Conservation (phyloP, 2,329 filamentous ascomycete genomes). For the Diaporthe sp. region DNA sequence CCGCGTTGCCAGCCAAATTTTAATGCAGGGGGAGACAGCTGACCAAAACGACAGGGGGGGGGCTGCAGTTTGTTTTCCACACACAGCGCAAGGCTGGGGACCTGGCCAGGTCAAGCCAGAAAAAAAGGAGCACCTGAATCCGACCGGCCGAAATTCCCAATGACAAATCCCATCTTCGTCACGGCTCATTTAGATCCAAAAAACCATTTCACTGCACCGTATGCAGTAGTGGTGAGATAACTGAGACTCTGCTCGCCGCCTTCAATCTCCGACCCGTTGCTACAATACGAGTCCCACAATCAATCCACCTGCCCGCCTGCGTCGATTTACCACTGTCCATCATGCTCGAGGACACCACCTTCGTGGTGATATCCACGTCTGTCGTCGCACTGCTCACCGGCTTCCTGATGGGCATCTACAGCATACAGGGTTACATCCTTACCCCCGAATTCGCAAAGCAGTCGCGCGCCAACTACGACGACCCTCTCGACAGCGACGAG, state of each 20-base stretch:
- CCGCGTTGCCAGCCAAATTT: too few species aligned
- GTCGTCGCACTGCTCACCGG: slow-evolving; percentile 81
- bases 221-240: not conserved
- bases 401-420: slow-evolving; percentile 85
- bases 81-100: slow-evolving; percentile 30
- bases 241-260: not conserved
- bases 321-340: not conserved
- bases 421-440: slow-evolving; percentile 71
- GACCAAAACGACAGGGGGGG: too few species aligned
- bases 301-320: not conserved
- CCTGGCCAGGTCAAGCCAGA: not conserved
- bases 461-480: slow-evolving; percentile 67
- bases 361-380: slow-evolving; percentile 78
- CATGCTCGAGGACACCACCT: slow-evolving; percentile 25
- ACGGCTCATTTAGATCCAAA: not conserved
- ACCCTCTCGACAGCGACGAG: slow-evolving; percentile 77
- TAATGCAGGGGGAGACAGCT: too few species aligned
- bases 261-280: not conserved
- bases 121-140: slow-evolving; percentile 28
- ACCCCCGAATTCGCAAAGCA: slow-evolving; percentile 69
- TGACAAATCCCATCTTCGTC: slow-evolving; percentile 16
- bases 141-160: not conserved
- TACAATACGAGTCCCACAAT: too few species aligned
- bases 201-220: not conserved
- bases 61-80: too few species aligned